Percentiles rank a stretch among this genome's conserved stretches.
phyloP scores from a whole-genome alignment of 2,329 filamentous ascomycete genomes.

The Botrytis medusae region DNA sequence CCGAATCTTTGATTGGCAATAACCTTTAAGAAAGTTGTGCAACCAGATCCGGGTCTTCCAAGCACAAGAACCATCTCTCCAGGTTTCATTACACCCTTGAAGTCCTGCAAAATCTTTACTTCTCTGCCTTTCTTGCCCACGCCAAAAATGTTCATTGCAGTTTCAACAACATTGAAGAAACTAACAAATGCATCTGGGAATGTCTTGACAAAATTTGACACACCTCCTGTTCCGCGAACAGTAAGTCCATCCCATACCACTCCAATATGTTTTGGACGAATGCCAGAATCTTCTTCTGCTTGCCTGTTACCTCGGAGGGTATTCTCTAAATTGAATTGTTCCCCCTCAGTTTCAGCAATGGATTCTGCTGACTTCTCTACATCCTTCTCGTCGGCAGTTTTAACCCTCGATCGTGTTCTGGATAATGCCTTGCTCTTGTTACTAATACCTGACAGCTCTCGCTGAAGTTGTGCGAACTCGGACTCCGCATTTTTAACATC shows the following conservation, averaged over 20 bases:
- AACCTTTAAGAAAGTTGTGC: constrained; percentile 55
- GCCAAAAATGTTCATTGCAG: constrained; percentile 62
- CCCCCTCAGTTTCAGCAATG: constrained; percentile 45
- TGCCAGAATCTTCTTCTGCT: constrained; percentile 74
- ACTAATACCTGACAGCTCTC: constrained; percentile 58
- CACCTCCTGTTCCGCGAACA: constrained; percentile 72
- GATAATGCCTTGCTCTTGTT: constrained; percentile 53
- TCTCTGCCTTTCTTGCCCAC: constrained; percentile 67
- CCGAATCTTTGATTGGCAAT: constrained; percentile 56
- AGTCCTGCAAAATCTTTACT: constrained; percentile 70
- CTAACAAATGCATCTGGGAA: constrained; percentile 71
- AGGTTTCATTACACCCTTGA: constrained; percentile 68
- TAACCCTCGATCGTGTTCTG: constrained; percentile 45
- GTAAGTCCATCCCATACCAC: constrained; percentile 77
- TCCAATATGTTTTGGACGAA: constrained; percentile 76
- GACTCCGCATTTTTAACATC: constrained; percentile 63
- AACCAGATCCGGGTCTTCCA: constrained; percentile 45
- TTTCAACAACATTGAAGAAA: constrained; percentile 74
- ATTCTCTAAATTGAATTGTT: constrained; percentile 72
- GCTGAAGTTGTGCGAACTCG: constrained; percentile 68
- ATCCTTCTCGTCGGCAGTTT: constrained; percentile 45
- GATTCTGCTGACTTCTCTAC: constrained; percentile 55
- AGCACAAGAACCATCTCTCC: constrained; percentile 70
- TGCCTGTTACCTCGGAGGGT: constrained; percentile 69
- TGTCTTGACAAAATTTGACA: constrained; percentile 67